Evolutionary conservation across 2,329 filamentous ascomycete species (phyloP).

Genomic region (Fusarium siculi): DNA sequence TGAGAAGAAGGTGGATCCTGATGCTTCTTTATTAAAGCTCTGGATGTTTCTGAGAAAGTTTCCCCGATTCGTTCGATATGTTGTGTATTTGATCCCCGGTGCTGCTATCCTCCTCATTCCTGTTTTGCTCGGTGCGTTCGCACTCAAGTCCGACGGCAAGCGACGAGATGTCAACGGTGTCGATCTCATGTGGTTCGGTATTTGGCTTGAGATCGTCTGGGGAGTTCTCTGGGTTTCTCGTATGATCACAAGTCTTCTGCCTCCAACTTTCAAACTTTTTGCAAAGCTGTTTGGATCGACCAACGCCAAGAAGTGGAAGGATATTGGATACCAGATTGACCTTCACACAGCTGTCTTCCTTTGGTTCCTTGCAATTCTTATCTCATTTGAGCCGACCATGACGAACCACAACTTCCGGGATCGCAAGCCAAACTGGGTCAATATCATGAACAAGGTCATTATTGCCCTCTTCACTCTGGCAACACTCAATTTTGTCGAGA

Average conservation of each 20-base stretch:
- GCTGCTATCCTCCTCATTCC: conserved; percentile 58
- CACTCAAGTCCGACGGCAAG: conserved; percentile 48
- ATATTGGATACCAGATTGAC: conserved; percentile 87
- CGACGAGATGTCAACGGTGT: conserved; percentile 69
- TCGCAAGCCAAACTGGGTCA: conserved; percentile 74
- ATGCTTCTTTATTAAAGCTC: conserved; percentile 53
- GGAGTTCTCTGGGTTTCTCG: conserved; percentile 84
- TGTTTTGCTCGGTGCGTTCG: conserved; percentile 56
- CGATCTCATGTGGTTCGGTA: conserved; percentile 86
- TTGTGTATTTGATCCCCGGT: conserved; percentile 60
- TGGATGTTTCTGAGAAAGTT: conserved; percentile 61
- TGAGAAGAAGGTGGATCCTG: conserved; percentile 47
- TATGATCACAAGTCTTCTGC: conserved; percentile 63
- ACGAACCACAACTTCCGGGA: conserved; percentile 58
- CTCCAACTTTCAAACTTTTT: conserved; percentile 58
- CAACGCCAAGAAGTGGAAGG: conserved; percentile 91
- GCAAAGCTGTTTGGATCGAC: conserved; percentile 83
- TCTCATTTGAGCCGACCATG: conserved; percentile 88
- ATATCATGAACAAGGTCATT: conserved; percentile 84
- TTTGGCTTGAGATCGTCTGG: conserved; percentile 96
- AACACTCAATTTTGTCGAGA: conserved; percentile 86
- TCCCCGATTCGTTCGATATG: conserved; percentile 60
- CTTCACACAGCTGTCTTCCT: conserved; percentile 87
- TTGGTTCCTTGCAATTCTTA: conserved; percentile 88
- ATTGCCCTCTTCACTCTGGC: conserved; percentile 84